These are phyloP conservation scores for Neofusicoccum umdonicola DNA, from an alignment of 2,329 filamentous ascomycete species.

Conservation along the genomic window DNA sequence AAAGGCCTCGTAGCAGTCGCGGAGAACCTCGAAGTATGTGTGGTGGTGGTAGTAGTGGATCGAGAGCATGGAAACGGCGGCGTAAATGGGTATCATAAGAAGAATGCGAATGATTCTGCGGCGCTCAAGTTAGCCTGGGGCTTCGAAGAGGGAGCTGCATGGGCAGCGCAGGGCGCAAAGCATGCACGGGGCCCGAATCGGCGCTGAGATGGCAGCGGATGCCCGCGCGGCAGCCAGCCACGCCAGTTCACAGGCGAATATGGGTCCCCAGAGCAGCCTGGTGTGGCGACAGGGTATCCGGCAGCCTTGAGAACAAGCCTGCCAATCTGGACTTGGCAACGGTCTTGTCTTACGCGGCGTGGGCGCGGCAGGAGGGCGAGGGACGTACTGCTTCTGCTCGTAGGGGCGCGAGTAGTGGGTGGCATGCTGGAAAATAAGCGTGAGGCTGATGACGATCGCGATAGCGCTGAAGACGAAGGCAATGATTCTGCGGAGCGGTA, in stretches of 20 bases:
- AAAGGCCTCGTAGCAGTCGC: constrained; percentile 87
- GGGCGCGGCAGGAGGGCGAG: background rate
- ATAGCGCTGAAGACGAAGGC: constrained; percentile 53
- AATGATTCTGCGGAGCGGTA: constrained; percentile 33
- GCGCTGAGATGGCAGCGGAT: background rate
- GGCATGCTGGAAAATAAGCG: constrained; percentile 57
- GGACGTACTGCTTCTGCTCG: constrained; percentile 58
- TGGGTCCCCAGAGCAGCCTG: background rate
- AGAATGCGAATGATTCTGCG: constrained; percentile 79
- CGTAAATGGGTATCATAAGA: constrained; percentile 83
- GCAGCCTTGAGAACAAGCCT: background rate
- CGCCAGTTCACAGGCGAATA: background rate
- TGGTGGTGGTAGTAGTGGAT: constrained; percentile 73
- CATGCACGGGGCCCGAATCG: background rate
- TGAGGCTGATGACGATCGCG: constrained; percentile 51
- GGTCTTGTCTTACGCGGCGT: background rate
- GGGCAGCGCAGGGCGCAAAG: background rate
- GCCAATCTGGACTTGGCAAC: background rate
- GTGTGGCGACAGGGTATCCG: background rate
- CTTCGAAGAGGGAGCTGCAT: background rate
- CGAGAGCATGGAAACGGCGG: constrained; percentile 69
- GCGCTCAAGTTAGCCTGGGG: background rate
- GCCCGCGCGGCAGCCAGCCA: background rate
- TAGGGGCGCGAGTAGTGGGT: constrained; percentile 59
- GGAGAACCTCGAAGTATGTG: constrained; percentile 77